These are phyloP conservation scores for Fraxinus latifolia DNA, from an alignment of 305 asterid genomes.

Conservation along the genomic window DNA sequence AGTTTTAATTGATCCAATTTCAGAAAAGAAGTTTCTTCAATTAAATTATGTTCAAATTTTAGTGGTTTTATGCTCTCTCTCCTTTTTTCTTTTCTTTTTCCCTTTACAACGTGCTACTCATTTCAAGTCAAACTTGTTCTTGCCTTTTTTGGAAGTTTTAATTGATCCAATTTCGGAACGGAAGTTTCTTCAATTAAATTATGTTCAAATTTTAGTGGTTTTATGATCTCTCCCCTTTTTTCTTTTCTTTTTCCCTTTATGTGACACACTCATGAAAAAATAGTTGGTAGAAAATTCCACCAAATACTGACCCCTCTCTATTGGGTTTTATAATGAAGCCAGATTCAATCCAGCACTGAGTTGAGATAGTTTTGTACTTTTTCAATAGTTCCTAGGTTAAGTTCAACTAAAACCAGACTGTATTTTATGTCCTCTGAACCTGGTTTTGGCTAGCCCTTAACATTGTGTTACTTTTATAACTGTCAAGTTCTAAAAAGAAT, in stretches of 20 bases:
- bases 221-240: background rate
- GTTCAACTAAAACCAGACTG: background rate
- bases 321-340: background rate
- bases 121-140: too few relatives aligned
- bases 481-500: background rate
- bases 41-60: background rate
- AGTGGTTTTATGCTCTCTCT: background rate
- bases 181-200: background rate
- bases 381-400: background rate
- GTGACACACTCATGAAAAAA: background rate
- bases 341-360: background rate
- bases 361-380: background rate
- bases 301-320: background rate
- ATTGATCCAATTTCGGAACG: background rate
- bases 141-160: background rate
- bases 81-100: too few relatives aligned
- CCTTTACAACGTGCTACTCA: background rate
- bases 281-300: background rate
- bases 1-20: background rate
- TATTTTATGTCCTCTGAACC: background rate
- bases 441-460: background rate
- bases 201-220: background rate
- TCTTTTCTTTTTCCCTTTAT: too few relatives aligned
- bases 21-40: background rate
- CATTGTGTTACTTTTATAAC: too few relatives aligned